These are phyloP conservation scores for Ascocoryne sarcoides DNA, from an alignment of 2,329 filamentous ascomycete genomes.

Conservation along the genomic window DNA sequence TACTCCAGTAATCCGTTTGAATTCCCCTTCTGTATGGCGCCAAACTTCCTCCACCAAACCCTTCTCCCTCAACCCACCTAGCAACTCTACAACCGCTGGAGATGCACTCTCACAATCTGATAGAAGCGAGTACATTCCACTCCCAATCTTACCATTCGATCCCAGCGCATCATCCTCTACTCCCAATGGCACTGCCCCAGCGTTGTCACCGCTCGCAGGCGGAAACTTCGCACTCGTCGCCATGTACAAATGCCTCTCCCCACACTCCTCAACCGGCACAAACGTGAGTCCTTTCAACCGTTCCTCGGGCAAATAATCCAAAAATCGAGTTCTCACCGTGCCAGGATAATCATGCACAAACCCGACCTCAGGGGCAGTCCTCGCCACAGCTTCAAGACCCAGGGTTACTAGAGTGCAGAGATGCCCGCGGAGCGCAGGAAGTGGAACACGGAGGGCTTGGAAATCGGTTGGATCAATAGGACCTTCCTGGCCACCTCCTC, in stretches of 20 bases:
- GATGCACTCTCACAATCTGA: slow-evolving; percentile 11
- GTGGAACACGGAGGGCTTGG: slow-evolving; percentile 10
- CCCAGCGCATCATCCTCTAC: slow-evolving; percentile 7
- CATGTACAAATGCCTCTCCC: slow-evolving; percentile 18
- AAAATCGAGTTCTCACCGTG: slow-evolving; percentile 9
- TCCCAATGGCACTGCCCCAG: slow-evolving; percentile 1
- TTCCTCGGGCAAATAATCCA: slow-evolving; percentile 1
- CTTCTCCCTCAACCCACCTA: slow-evolving; percentile 7
- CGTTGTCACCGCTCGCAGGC: neutral
- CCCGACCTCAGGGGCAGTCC: slow-evolving; percentile 12
- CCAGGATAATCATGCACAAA: slow-evolving; percentile 20
- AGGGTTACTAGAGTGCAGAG: slow-evolving; percentile 13
- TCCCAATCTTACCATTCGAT: slow-evolving; percentile 9
- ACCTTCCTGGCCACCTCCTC: slow-evolving; percentile 13
- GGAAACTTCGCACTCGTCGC: slow-evolving; percentile 15
- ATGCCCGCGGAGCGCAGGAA: slow-evolving; percentile 10
- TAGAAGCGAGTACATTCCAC: slow-evolving; percentile 15
- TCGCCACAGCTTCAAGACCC: slow-evolving; percentile 13
- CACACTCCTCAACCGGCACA: slow-evolving; percentile 16
- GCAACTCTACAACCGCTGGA: slow-evolving; percentile 5
- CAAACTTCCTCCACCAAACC: slow-evolving; percentile 12
- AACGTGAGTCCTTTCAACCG: neutral
- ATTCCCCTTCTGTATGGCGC: slow-evolving; percentile 10
- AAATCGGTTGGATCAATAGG: slow-evolving; percentile 16
- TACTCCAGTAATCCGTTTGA: slow-evolving; percentile 5